A percentile compares a stretch with the other conserved stretches of the same genome.
These are phyloP conservation scores for Hansenula sp. DNA, from an alignment of 1,139 yeast genomes.

Conservation along the genomic window DNA sequence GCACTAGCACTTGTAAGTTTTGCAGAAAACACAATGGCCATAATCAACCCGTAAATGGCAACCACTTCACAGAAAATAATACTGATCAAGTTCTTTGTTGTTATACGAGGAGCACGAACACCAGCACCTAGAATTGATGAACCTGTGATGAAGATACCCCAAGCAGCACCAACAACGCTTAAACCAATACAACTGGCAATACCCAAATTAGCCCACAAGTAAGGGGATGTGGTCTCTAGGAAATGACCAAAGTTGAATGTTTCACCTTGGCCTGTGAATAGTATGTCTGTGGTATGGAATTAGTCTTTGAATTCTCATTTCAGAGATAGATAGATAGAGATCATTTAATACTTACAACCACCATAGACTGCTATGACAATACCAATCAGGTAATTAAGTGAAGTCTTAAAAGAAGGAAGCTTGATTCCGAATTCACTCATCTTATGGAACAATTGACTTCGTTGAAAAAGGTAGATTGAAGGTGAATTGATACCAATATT, in stretches of 20 bases:
- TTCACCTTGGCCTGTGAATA: conserved; percentile 91
- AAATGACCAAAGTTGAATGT: conserved; percentile 87
- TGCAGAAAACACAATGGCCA: conserved; percentile 95
- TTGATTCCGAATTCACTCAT: conserved; percentile 2
- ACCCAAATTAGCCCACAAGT: conserved; percentile 95
- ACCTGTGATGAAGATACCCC: conserved; percentile 98
- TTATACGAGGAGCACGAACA: conserved; percentile 94
- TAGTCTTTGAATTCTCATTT: conserved; percentile 1
- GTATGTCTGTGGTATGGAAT: conserved; percentile 43
- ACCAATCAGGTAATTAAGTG: conserved; percentile 15
- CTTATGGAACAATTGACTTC: neutral
- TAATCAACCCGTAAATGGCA: conserved; percentile 95
- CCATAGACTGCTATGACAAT: conserved; percentile 22
- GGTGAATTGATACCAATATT: too few species aligned
- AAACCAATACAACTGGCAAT: conserved; percentile 91
- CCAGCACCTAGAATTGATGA: conserved; percentile 96
- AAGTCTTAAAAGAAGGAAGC: conserved; percentile 15
- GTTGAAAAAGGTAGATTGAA: neutral
- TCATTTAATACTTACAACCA: conserved; percentile 24
- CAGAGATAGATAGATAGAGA: neutral
- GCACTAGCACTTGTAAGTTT: conserved; percentile 74
- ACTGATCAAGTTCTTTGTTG: conserved; percentile 93
- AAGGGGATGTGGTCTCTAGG: conserved; percentile 83
- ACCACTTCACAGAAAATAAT: conserved; percentile 99
- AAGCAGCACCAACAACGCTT: conserved; percentile 96